Percentiles rank a stretch among this genome's conserved stretches.
Evolutionary conservation across 805 yeast genomes (phyloP).

Genomic region (Wickerhamiella spandovensis): DNA sequence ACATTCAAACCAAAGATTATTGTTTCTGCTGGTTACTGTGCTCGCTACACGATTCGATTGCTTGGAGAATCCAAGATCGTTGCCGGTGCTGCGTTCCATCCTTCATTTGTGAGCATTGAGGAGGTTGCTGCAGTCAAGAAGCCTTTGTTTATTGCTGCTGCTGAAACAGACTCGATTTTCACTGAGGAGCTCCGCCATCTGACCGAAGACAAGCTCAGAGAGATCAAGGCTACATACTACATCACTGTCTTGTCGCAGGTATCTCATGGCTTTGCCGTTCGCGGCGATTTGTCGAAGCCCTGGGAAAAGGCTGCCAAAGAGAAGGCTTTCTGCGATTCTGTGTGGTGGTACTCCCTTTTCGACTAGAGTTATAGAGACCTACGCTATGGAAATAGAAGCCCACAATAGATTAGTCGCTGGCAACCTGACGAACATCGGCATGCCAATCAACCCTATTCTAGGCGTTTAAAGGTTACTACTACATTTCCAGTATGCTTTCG

Average conservation of each 20-base stretch:
- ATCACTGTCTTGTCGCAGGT: slow-evolving; percentile 50
- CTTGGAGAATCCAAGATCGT: slow-evolving; percentile 28
- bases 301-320: slow-evolving; percentile 50
- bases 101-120: slow-evolving; percentile 54
- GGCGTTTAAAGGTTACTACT: too few relatives aligned
- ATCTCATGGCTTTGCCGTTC: slow-evolving; percentile 65
- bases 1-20: slow-evolving; percentile 36
- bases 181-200: slow-evolving; percentile 46
- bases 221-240: slow-evolving; percentile 43
- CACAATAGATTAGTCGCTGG: too few relatives aligned
- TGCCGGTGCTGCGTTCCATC: slow-evolving; percentile 72
- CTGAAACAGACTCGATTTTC: slow-evolving; percentile 56
- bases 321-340: slow-evolving; percentile 38
- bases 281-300: slow-evolving; percentile 52
- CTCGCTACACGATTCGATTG: slow-evolving; percentile 48
- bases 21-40: slow-evolving; percentile 58
- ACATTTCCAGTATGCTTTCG: too few relatives aligned
- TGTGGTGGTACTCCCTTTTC: slow-evolving; percentile 17
- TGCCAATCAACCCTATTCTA: too few relatives aligned
- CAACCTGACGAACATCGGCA: too few relatives aligned
- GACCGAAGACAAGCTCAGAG: slow-evolving; percentile 46
- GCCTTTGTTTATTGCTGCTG: slow-evolving; percentile 62
- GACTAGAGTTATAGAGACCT: too few relatives aligned
- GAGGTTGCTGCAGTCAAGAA: slow-evolving; percentile 47
- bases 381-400: too few relatives aligned